Evolutionary conservation across 2,329 filamentous ascomycete genomes (phyloP), one percentile per base, ranked within the genome.

Genomic region (Aaosphaeria pasadenensis): DNA sequence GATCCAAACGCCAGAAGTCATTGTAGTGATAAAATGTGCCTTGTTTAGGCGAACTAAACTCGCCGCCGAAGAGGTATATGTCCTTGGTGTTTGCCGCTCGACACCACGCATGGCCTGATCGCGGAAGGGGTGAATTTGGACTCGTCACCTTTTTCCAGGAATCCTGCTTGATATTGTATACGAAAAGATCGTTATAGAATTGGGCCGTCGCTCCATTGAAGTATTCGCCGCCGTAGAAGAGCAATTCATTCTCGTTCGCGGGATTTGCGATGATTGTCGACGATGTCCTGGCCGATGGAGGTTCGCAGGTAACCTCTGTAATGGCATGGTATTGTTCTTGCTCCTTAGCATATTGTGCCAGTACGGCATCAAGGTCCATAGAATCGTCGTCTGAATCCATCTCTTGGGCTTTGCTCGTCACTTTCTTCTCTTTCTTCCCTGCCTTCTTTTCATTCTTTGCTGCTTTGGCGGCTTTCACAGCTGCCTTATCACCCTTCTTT

Each of bases 1-100:
- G 88, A 64, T 97, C 91, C 39, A 97, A 80, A 43, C 87, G 81
- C 92, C 94, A 99, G 69, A 99, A 97, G 73, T 97, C 94, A 63
- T 95, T 96, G 75, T 99, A 99, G 72, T 99, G 94, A 70, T 99
- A 96, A 64, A 99, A 99, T 0, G 92, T 97, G 4, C 94, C 94
- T 72, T 97, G 94, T 68, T 96, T 97, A 2, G 94, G 94, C 30
- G 87, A 92, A 49, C 89, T 95, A 70, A 99, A 99, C 72, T 99
- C 94, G 52, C 92, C 94, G 55, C 94, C 94, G 64, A 97, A 97
- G 11, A 99, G 75, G 69, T 95, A 99, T 45, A 97, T 82, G 32
- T 88, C 85, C 53, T 87, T 88, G 11, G 86, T 82, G 71, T 96
- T 96, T 42, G 88, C 89, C 48, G 89, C 91, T 49, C 91, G 83